These are phyloP conservation scores for Lactarius sanguifluus DNA, from an alignment of 768 basidiomycete genomes.

Conservation along the genomic window DNA sequence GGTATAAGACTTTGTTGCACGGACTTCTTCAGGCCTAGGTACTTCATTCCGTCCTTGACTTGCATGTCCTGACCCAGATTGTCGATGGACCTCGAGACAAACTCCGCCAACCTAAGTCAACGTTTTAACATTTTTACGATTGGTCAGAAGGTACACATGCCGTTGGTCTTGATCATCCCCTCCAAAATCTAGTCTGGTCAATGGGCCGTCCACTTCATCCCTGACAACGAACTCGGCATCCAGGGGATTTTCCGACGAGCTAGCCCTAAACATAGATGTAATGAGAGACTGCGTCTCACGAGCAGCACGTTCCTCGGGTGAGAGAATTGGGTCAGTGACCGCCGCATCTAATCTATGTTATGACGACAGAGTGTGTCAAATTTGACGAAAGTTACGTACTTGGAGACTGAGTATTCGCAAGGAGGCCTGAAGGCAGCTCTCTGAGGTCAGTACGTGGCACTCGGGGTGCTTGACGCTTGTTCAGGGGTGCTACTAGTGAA, in stretches of 20 bases:
- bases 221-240: constrained; percentile 42
- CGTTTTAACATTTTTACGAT: background rate
- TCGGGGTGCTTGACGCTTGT: constrained; percentile 19
- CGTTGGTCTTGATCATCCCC: constrained; percentile 56
- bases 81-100: constrained; percentile 59
- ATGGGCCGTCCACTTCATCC: constrained; percentile 50
- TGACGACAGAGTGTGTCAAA: background rate
- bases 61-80: constrained; percentile 54
- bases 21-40: constrained; percentile 52
- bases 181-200: constrained; percentile 54
- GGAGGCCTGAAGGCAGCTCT: constrained; percentile 22
- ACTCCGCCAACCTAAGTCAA: constrained; percentile 53
- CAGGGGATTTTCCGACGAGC: background rate
- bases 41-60: constrained; percentile 52
- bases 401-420: constrained; percentile 22
- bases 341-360: constrained; percentile 10
- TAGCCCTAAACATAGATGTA: background rate
- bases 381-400: constrained; percentile 3
- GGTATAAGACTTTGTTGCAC: constrained; percentile 23
- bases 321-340: constrained; percentile 13
- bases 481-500: constrained; percentile 4
- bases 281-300: constrained; percentile 14
- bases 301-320: constrained; percentile 16
- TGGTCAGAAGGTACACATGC: constrained; percentile 34
- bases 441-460: background rate